Conservation (phyloP, 208 protist genomes). For the Strigomonas galati region DNA sequence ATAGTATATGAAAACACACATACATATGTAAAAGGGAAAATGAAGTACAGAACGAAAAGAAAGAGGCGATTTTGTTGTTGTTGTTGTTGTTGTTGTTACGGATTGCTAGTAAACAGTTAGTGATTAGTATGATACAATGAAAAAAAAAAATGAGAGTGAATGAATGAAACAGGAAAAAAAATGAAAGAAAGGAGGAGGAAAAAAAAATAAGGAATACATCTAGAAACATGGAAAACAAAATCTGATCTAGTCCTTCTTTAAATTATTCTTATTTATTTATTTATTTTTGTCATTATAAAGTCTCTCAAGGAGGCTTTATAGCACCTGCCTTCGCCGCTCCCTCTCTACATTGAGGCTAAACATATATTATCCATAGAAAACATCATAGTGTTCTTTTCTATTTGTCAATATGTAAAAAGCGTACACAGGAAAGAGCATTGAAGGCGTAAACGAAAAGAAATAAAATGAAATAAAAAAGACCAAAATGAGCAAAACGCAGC, state of each 20-base stretch:
- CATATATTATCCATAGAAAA: constrained; percentile 9
- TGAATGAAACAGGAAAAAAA: constrained; percentile 77
- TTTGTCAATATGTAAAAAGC: not conserved
- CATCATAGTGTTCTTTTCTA: not conserved
- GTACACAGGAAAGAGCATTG: not conserved
- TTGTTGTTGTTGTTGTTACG: not conserved
- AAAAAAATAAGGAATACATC: too few species aligned
- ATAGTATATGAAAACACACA: not conserved
- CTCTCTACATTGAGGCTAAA: too few species aligned
- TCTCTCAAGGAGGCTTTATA: too few species aligned
- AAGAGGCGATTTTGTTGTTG: not conserved
- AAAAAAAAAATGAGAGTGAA: constrained; percentile 24
- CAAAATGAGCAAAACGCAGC: not conserved
- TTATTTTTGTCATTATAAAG: too few species aligned
- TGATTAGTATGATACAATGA: constrained; percentile 1
- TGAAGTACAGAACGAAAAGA: not conserved
- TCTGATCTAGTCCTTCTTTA: too few species aligned
- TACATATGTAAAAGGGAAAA: not conserved
- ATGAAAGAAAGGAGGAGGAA: not conserved
- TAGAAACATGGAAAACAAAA: too few species aligned
- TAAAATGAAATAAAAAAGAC: not conserved
- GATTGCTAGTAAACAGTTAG: not conserved
- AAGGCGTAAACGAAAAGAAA: constrained; percentile 16
- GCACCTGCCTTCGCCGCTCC: too few species aligned
- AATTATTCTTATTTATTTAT: too few species aligned